phyloP scores from a whole-genome alignment of 345 rosid species.

The Bruguiera sexangula region DNA sequence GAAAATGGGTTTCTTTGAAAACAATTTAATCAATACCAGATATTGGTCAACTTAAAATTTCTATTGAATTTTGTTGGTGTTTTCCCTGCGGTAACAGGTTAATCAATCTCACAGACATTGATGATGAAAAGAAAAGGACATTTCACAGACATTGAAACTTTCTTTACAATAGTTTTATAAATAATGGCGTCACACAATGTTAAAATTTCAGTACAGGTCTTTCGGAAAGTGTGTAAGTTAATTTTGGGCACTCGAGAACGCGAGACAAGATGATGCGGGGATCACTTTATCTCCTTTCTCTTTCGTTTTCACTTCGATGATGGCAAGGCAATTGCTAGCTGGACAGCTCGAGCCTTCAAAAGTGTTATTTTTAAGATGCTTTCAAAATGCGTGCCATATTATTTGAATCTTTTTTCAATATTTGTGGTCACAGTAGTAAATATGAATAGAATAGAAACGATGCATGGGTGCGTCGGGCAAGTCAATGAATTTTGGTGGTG shows the following conservation, averaged over 20 bases:
- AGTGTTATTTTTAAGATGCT: neutral
- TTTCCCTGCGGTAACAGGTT: too few species aligned
- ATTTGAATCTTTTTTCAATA: neutral
- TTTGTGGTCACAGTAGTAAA: too few species aligned
- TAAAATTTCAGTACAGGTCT: neutral
- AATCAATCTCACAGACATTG: too few species aligned
- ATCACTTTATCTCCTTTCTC: constrained; percentile 10
- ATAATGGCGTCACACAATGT: neutral
- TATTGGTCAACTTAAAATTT: too few species aligned
- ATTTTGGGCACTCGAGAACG: neutral
- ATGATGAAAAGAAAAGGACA: too few species aligned
- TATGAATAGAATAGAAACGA: neutral
- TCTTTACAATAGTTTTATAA: too few species aligned
- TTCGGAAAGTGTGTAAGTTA: neutral
- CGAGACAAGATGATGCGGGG: constrained; percentile 2
- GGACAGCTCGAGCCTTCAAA: constrained; percentile 13
- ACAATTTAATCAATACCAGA: too few species aligned
- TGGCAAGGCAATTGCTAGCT: constrained; percentile 27
- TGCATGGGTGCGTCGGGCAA: neutral
- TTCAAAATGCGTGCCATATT: constrained; percentile 16
- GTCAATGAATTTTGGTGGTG: neutral
- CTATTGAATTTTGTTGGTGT: too few species aligned
- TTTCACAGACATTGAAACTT: too few species aligned
- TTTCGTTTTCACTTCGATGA: constrained; percentile 19
- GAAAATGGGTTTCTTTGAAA: too few species aligned